Evolutionary conservation across 169 alveolate genomes (phyloP).

Genomic region (Neospora caninum): DNA sequence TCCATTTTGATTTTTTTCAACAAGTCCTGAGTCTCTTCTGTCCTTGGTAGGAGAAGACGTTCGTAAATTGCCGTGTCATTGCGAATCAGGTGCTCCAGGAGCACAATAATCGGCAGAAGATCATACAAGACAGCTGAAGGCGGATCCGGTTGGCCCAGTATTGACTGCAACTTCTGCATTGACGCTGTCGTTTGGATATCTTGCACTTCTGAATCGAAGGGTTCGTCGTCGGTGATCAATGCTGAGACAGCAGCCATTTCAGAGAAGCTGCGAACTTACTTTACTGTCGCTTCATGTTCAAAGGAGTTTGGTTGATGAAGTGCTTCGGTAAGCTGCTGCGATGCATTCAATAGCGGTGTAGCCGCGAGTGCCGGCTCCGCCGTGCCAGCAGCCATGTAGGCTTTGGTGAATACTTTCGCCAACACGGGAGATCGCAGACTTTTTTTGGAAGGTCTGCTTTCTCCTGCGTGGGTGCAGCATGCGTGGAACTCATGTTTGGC

Average conservation of each 20-base stretch:
- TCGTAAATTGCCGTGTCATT: constrained; percentile 21
- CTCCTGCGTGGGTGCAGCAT: too few species aligned
- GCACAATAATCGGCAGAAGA: background rate
- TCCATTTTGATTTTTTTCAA: background rate
- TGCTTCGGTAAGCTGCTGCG: background rate
- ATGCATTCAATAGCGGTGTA: background rate
- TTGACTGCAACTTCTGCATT: background rate
- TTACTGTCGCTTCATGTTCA: background rate
- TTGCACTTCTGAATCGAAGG: background rate
- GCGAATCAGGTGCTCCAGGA: constrained; percentile 25
- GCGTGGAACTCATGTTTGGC: too few species aligned
- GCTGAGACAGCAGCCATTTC: background rate
- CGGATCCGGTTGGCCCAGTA: background rate
- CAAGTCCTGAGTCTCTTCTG: constrained; percentile 15
- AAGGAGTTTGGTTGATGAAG: background rate
- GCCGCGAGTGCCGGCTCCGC: too few species aligned
- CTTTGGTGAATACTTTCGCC: too few species aligned
- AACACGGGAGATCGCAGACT: too few species aligned
- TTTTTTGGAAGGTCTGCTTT: too few species aligned
- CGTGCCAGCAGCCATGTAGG: too few species aligned
- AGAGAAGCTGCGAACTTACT: background rate
- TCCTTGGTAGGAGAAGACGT: background rate
- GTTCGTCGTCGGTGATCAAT: background rate
- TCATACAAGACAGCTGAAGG: background rate
- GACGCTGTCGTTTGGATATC: background rate